Base-by-base conservation (phyloP, 73 alveolate genomes). In the Symbiodinium natans region DNA sequence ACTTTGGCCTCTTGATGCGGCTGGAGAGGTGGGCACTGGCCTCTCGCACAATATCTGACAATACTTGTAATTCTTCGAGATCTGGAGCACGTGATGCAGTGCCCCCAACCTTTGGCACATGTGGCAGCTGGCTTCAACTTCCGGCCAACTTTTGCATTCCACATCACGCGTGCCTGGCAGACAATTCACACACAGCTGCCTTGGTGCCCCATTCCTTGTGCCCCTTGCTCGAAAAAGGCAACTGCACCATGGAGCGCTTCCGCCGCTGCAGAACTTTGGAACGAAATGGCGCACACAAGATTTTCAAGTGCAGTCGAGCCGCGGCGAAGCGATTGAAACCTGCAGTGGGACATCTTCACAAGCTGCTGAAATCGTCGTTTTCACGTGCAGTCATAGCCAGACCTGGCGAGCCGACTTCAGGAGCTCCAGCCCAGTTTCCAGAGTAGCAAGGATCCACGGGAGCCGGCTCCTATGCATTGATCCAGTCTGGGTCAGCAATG, bases 281-380 rank as follows among this genome's bases (percentile, higher is more conserved):
- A 31, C 34, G 25, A 31, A 17, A 63, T 0, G 7, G 77, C 38
- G 77, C 38, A 7, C 77, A 63, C 77, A 63, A 63, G n/a, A n/a
- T 34, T 25, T 25, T 21, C 36, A 34, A 63, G 59, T 46, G 59
- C 59, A 56, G 83, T 42, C 94, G 17, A 56, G 94, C 56, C 25
- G 83, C 94, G 17, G 94, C 94, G 63, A 54, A 86, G 15, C 94
- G 83, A 23, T 86, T 86, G 84, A 86, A 86, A 33, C 94, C 93
- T 86, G 56, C 52, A 2, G 17, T 33, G 46, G 7, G 2, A 38
- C 85, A 74, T 3, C 31, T n/a, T 46, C 13, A 13, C 59, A 46
- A 46, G 59, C 59, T 46, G 21, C n/a, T n/a, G n/a, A n/a, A n/a
- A n/a, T n/a, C n/a, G n/a, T n/a, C n/a, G n/a, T n/a, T n/a, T n/a